Evolutionary conservation across 108 stramenopile species (phyloP).

Genomic region (Chaetoceros muelleri): DNA sequence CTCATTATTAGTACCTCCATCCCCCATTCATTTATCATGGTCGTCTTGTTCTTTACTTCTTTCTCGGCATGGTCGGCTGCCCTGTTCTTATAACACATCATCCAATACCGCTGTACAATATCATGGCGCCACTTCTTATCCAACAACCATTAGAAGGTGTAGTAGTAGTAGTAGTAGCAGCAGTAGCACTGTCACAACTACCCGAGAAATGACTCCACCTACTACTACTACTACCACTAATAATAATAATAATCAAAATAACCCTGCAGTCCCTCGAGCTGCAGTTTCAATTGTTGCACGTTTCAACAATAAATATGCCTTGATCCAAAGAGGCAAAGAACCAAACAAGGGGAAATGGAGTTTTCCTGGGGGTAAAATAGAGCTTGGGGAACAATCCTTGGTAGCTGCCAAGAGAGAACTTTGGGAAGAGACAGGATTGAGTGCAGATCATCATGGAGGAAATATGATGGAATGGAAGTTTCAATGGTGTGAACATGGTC

Average conservation of each 20-base stretch:
- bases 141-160: too few species aligned
- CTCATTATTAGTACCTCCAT: too few species aligned
- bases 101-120: too few species aligned
- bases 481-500: constrained; percentile 23
- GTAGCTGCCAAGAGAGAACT: constrained; percentile 46
- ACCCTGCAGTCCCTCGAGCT: constrained; percentile 42
- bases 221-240: neutral
- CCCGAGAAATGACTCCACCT: constrained; percentile 4
- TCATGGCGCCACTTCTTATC: too few species aligned
- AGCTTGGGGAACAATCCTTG: constrained; percentile 40
- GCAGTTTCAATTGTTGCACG: constrained; percentile 53
- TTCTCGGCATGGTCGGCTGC: too few species aligned
- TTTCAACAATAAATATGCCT: constrained; percentile 18
- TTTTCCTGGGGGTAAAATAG: constrained; percentile 59
- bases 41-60: too few species aligned
- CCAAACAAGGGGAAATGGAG: constrained; percentile 61
- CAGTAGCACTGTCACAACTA: too few species aligned
- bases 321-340: constrained; percentile 53
- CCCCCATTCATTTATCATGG: too few species aligned
- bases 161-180: too few species aligned
- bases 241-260: too few species aligned
- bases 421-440: constrained; percentile 45
- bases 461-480: constrained; percentile 3
- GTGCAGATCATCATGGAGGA: neutral
- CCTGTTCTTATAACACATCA: too few species aligned